These are phyloP conservation scores for Candida ficus DNA, from an alignment of 805 yeast genomes.

Conservation along the genomic window DNA sequence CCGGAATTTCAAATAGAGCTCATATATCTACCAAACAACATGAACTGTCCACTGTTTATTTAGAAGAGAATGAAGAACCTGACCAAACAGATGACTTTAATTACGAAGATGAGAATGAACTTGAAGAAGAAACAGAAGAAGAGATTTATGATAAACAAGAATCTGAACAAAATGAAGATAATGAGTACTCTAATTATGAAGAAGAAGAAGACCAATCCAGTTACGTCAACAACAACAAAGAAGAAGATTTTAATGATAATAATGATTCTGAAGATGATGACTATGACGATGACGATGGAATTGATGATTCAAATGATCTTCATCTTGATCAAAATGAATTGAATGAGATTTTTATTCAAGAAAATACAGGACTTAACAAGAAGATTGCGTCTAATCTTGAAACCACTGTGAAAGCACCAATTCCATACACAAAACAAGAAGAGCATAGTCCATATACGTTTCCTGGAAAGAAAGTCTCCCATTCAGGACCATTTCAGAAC, in stretches of 20 bases:
- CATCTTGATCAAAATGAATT: not conserved
- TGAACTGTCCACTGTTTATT: not conserved
- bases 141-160: no score
- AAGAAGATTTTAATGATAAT: not conserved
- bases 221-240: no score
- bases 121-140: no score
- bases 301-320: not conserved
- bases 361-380: not conserved
- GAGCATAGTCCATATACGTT: constrained; percentile 19
- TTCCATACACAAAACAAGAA: constrained; percentile 6
- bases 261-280: constrained; percentile 1
- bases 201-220: no score
- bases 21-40: not conserved
- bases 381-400: constrained; percentile 1
- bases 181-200: not conserved
- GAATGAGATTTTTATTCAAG: not conserved
- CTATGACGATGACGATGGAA: not conserved
- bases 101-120: no score
- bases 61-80: not conserved
- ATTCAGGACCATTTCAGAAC: constrained; percentile 3
- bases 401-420: not conserved
- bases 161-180: no score
- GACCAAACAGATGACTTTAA: no score
- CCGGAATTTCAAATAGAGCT: constrained; percentile 1
- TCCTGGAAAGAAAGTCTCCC: constrained; percentile 6